Evolutionary conservation across 2,329 filamentous ascomycete genomes (phyloP).

Genomic region (Thelonectria blattea): DNA sequence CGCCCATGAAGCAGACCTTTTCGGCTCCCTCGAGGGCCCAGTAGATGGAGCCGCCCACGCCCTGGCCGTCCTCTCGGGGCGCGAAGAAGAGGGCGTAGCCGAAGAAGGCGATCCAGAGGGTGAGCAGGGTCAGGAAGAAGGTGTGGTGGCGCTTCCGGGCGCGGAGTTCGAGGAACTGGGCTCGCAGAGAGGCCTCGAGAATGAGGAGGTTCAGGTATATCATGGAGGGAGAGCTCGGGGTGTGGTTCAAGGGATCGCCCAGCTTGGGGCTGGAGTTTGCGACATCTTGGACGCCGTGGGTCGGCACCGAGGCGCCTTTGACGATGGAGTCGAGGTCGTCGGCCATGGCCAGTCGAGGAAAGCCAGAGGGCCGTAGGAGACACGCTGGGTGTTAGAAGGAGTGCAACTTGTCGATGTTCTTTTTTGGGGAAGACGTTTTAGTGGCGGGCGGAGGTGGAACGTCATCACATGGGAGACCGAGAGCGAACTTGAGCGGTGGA

Average conservation of each 20-base stretch:
- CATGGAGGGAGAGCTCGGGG: slow-evolving; percentile 91
- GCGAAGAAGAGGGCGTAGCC: slow-evolving; percentile 90
- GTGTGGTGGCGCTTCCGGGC: slow-evolving; percentile 89
- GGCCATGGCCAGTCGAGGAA: slow-evolving; percentile 54
- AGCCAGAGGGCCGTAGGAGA: slow-evolving; percentile 35
- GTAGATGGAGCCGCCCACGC: slow-evolving; percentile 92
- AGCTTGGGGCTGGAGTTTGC: slow-evolving; percentile 54
- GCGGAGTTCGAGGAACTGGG: slow-evolving; percentile 90
- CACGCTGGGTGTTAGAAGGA: slow-evolving; percentile 31
- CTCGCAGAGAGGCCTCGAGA: slow-evolving; percentile 90
- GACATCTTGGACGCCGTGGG: slow-evolving; percentile 53
- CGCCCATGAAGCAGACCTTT: slow-evolving; percentile 90
- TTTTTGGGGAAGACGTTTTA: slow-evolving; percentile 11
- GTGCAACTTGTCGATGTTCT: slow-evolving; percentile 7
- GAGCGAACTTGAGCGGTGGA: neutral
- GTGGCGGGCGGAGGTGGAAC: slow-evolving; percentile 9
- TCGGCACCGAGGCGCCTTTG: slow-evolving; percentile 80
- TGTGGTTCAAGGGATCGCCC: slow-evolving; percentile 75
- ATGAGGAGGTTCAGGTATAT: slow-evolving; percentile 98
- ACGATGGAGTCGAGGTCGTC: slow-evolving; percentile 84
- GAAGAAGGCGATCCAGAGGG: slow-evolving; percentile 82
- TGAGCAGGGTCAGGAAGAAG: slow-evolving; percentile 84
- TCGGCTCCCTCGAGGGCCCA: slow-evolving; percentile 92
- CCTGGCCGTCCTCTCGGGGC: slow-evolving; percentile 92
- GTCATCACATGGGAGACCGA: slow-evolving; percentile 22